Evolutionary conservation across 2,329 filamentous ascomycete species (phyloP).

Genomic region (Simplicillium aogashimaense): DNA sequence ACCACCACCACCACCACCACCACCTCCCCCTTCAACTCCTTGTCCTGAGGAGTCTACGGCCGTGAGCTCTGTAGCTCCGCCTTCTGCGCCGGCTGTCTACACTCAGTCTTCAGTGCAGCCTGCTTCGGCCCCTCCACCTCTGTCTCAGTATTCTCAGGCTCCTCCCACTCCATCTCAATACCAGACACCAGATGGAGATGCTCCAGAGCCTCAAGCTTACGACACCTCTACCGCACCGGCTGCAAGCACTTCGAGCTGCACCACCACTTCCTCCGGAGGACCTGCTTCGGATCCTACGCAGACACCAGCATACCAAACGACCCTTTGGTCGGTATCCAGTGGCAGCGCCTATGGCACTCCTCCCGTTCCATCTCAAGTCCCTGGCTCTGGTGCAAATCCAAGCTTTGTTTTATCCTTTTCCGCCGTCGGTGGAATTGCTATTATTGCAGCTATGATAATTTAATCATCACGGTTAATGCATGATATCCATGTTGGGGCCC

Average conservation of each 20-base stretch:
- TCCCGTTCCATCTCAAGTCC: conserved; percentile 16
- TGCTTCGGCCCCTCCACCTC: neutral
- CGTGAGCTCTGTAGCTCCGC: conserved; percentile 1
- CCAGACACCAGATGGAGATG: conserved; percentile 4
- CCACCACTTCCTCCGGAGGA: too few relatives aligned
- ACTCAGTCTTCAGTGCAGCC: conserved; percentile 1
- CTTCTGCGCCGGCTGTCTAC: conserved; percentile 3
- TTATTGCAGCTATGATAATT: conserved; percentile 16
- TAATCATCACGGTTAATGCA: conserved; percentile 4
- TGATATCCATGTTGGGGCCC: conserved; percentile 6
- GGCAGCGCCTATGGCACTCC: conserved; percentile 10
- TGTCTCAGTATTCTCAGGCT: neutral
- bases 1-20: conserved; percentile 2
- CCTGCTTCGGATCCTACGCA: conserved; percentile 5
- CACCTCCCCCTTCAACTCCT: conserved; percentile 4
- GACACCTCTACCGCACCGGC: conserved; percentile 7
- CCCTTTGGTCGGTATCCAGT: conserved; percentile 12
- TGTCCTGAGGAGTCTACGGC: neutral
- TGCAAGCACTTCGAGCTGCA: neutral
- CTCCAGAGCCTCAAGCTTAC: conserved; percentile 9
- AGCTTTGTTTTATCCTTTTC: conserved; percentile 12
- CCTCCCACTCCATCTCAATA: conserved; percentile 1
- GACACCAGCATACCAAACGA: conserved; percentile 11
- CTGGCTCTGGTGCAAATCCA: conserved; percentile 15
- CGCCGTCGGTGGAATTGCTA: conserved; percentile 13